A percentile compares a stretch with the other conserved stretches of the same genome.
These are phyloP conservation scores for Ophiocordyceps unilateralis DNA, from an alignment of 2,329 filamentous ascomycete species.

Conservation along the genomic window DNA sequence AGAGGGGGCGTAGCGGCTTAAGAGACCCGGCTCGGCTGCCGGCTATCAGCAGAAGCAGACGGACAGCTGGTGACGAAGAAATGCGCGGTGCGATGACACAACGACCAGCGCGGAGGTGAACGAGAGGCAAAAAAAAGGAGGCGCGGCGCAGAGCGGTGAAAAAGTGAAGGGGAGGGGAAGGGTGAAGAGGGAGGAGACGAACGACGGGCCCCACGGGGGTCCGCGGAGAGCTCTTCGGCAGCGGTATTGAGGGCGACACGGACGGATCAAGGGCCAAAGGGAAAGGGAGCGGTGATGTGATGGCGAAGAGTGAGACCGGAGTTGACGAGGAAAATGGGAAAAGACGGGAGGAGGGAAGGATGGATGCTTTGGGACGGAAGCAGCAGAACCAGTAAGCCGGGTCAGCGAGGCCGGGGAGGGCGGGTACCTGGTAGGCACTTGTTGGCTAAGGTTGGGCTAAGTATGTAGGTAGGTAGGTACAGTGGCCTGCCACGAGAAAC, in stretches of 20 bases:
- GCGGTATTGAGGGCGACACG: too few species aligned
- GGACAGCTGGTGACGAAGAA: neutral
- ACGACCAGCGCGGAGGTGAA: neutral
- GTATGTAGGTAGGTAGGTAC: too few species aligned
- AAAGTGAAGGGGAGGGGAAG: neutral
- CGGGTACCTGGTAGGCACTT: neutral
- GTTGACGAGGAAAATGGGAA: neutral
- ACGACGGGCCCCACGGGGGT: too few species aligned
- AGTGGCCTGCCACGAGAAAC: too few species aligned
- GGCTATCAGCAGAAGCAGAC: too few species aligned
- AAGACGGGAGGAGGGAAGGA: too few species aligned
- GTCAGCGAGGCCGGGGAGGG: constrained; percentile 1
- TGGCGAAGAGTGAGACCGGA: neutral
- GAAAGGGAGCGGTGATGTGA: neutral
- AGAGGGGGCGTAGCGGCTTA: too few species aligned
- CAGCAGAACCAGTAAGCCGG: constrained; percentile 3
- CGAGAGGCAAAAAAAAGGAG: neutral
- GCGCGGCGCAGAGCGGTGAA: neutral
- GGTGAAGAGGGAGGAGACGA: neutral
- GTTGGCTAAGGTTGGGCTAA: neutral
- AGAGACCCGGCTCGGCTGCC: too few species aligned
- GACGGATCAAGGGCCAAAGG: too few species aligned
- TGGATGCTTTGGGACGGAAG: neutral
- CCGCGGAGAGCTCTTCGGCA: too few species aligned
- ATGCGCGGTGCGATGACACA: neutral